These are phyloP conservation scores for Phanerochaete carnosa DNA, from an alignment of 768 basidiomycete species.

Conservation along the genomic window DNA sequence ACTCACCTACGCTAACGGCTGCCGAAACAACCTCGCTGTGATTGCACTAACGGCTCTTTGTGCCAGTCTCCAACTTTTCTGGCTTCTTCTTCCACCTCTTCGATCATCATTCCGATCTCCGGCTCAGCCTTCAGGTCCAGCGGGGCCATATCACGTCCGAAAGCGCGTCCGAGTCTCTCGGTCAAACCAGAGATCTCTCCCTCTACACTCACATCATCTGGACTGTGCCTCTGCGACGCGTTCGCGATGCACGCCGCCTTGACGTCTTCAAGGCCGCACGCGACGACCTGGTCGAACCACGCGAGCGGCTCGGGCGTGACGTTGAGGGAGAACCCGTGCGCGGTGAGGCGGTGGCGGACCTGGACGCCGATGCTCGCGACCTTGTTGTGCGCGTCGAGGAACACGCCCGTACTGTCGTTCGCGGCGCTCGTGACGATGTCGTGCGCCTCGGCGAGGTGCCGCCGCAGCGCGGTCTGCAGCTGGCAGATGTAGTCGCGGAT, in stretches of 20 bases:
- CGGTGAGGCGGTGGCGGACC: slow-evolving; percentile 89
- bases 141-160: slow-evolving; percentile 27
- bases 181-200: slow-evolving; percentile 50
- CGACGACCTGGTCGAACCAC: slow-evolving; percentile 89
- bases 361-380: slow-evolving; percentile 96
- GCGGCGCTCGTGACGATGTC: slow-evolving; percentile 49
- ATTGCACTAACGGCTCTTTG: neutral
- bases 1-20: neutral
- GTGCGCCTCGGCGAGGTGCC: slow-evolving; percentile 58
- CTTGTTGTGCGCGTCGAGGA: slow-evolving; percentile 76
- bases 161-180: slow-evolving; percentile 25
- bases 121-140: slow-evolving; percentile 20
- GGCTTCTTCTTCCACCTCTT: slow-evolving; percentile 21
- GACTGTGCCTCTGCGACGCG: neutral
- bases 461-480: slow-evolving; percentile 69
- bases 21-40: neutral
- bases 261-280: slow-evolving; percentile 87
- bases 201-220: slow-evolving; percentile 35
- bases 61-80: slow-evolving; percentile 14
- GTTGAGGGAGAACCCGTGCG: slow-evolving; percentile 94
- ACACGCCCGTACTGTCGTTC: slow-evolving; percentile 88
- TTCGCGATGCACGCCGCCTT: slow-evolving; percentile 63
- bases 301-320: slow-evolving; percentile 72
- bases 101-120: slow-evolving; percentile 22
- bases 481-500: slow-evolving; percentile 83